phyloP scores from a whole-genome alignment of 257 asterid species.

The Perilla frutescens region DNA sequence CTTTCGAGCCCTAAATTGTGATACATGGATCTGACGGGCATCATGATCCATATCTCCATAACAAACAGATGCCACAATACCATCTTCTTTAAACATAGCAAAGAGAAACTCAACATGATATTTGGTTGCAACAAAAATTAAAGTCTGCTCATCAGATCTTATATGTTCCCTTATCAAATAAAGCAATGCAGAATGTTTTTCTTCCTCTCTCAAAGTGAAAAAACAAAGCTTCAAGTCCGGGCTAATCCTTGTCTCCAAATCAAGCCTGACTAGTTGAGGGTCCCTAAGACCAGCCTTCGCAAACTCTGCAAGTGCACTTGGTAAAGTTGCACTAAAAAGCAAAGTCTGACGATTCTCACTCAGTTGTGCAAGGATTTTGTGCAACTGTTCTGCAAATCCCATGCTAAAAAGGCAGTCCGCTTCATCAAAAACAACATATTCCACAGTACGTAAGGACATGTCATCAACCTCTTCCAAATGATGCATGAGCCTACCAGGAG shows the following conservation, averaged over 20 bases:
- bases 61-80: constrained; percentile 86
- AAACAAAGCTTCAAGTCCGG: constrained; percentile 81
- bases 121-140: constrained; percentile 89
- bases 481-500: constrained; percentile 98
- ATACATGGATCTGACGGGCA: constrained; percentile 82
- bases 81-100: constrained; percentile 72
- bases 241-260: constrained; percentile 91
- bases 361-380: constrained; percentile 66
- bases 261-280: constrained; percentile 91
- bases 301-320: constrained; percentile 96
- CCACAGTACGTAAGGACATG: constrained; percentile 89
- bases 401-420: constrained; percentile 95
- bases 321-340: constrained; percentile 94
- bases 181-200: constrained; percentile 78
- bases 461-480: constrained; percentile 91
- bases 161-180: constrained; percentile 84
- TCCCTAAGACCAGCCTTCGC: constrained; percentile 98
- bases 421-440: constrained; percentile 94
- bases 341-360: constrained; percentile 92
- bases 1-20: constrained; percentile 84
- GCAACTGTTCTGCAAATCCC: constrained; percentile 95
- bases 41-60: constrained; percentile 99
- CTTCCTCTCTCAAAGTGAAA: constrained; percentile 88
- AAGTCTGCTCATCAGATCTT: constrained; percentile 69
- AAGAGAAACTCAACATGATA: constrained; percentile 88